Percentiles rank a stretch among this genome's conserved stretches.
Conservation (phyloP, 768 basidiomycete genomes). For the Phlebiopsis flavidoalba region DNA sequence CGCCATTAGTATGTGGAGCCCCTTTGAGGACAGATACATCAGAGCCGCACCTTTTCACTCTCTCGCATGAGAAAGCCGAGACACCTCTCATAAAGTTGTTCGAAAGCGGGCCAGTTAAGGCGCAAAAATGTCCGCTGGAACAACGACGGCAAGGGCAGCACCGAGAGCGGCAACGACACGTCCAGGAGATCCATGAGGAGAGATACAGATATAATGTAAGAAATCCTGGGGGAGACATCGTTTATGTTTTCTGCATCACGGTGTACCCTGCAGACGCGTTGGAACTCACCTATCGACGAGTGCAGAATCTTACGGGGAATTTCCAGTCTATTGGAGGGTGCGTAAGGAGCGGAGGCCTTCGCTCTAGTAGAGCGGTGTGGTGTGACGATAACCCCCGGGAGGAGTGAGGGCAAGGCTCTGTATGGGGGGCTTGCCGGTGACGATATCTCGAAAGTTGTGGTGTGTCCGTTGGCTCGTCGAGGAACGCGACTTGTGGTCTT, state of each 20-base stretch:
- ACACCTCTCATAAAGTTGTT: constrained; percentile 59
- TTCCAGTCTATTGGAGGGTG: constrained; percentile 64
- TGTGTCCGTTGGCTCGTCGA: constrained; percentile 5
- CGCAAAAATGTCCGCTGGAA: constrained; percentile 75
- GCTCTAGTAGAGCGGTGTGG: background rate
- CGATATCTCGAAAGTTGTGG: background rate
- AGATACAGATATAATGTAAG: constrained; percentile 56
- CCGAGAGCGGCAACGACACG: constrained; percentile 60
- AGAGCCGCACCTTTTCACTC: constrained; percentile 60
- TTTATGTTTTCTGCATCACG: constrained; percentile 1
- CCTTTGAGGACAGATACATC: background rate
- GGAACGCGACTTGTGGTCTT: constrained; percentile 1
- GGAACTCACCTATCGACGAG: constrained; percentile 74
- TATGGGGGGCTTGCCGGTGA: background rate
- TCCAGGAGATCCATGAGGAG: constrained; percentile 39
- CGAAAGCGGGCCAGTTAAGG: constrained; percentile 60
- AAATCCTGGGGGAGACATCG: constrained; percentile 41
- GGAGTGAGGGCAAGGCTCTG: background rate
- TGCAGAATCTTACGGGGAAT: constrained; percentile 86
- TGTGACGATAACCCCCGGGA: background rate
- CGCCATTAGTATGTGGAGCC: background rate
- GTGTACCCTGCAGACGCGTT: background rate
- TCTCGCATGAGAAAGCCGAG: constrained; percentile 90
- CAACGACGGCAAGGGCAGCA: constrained; percentile 60
- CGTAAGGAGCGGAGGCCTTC: background rate